A percentile compares a stretch with the other conserved stretches of the same genome.
These are phyloP conservation scores for Astraeus odoratus DNA, from an alignment of 768 basidiomycete genomes.

Conservation along the genomic window DNA sequence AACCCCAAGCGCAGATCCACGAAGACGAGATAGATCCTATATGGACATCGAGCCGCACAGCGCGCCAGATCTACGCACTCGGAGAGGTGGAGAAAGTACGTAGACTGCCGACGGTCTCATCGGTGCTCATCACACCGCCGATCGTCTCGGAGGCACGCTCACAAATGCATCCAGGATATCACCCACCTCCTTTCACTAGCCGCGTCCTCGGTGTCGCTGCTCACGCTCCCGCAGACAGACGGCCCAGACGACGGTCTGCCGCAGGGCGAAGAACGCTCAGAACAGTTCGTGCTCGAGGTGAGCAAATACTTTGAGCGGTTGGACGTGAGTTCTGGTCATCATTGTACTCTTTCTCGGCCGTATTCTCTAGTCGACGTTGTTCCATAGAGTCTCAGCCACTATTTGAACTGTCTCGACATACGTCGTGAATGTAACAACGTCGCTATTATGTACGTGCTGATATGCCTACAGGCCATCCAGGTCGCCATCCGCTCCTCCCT, in stretches of 20 bases:
- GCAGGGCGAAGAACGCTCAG: conserved; percentile 76
- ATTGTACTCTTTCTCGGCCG: not conserved
- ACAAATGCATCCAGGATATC: conserved; percentile 52
- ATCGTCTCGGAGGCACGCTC: not conserved
- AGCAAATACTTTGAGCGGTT: conserved; percentile 82
- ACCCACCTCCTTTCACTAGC: conserved; percentile 68
- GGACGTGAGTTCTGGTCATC: conserved; percentile 45
- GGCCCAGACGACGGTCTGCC: conserved; percentile 59
- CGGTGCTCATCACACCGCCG: not conserved
- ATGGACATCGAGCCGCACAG: conserved; percentile 76
- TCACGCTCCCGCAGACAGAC: conserved; percentile 82
- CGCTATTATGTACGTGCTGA: no score
- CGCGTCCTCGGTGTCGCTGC: conserved; percentile 69
- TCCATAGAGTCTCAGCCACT: no score
- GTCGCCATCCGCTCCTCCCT: conserved; percentile 68
- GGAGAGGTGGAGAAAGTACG: conserved; percentile 74
- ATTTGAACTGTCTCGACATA: no score
- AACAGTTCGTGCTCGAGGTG: conserved; percentile 79
- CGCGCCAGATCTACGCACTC: conserved; percentile 73
- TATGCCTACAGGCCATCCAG: conserved; percentile 76
- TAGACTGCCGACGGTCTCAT: not conserved
- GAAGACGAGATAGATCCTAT: conserved; percentile 59
- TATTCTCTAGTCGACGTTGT: not conserved
- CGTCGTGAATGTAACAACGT: no score
- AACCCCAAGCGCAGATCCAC: conserved; percentile 10